Evolutionary conservation across 352 stramenopile species (phyloP), one percentile per base, ranked within the genome.

Genomic region (Blastocystis sp.): DNA sequence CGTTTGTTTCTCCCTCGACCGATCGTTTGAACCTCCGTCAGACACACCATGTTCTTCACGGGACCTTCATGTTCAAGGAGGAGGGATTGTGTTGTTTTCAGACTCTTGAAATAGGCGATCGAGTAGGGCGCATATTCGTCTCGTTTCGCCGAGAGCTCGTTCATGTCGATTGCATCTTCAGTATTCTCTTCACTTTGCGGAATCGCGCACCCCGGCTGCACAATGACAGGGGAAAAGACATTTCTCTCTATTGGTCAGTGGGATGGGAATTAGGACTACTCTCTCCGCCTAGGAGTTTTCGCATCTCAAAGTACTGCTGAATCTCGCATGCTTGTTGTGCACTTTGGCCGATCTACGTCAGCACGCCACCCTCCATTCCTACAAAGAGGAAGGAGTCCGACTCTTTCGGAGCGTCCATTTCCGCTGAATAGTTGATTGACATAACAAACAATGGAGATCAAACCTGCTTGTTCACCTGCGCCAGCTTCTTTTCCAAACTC

Each of bases 41-140:
- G 24, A 42, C 69, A 81, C 18, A 81, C 69, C 8, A 49, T 61
- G 51, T 81, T 64, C 6, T 40, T 63, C 11, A 57, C 29, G 36
- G 69, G 69, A 36, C 69, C 69, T 40, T 81, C 69, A 51, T 42
- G 34, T 40, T 81, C 69, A 24, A 81, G 69, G 9, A 81, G 29
- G 29, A 59, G 63, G 6, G 29, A 32, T 24, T 81, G 69, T 3
- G 69, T 81, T 46, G 69, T 51, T 11, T 81, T 44, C 14, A 81
- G 40, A 18, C 40, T 65, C 6, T 46, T 48, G 56, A 81, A 81
- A 42, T 48, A 65, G n/a, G 49, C 49, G 4, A 81, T 51, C 4
- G 51, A 32, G 32, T 59, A 59, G 3, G 51, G 51, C 18, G 51
- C 51, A 59, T 32, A 59, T 3, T 6, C n/a, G 11, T 59, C 11